Evolutionary conservation across 2,329 filamentous ascomycete genomes (phyloP), one percentile per base, ranked within the genome.

Genomic region (Aspergillus transmontanensis): DNA sequence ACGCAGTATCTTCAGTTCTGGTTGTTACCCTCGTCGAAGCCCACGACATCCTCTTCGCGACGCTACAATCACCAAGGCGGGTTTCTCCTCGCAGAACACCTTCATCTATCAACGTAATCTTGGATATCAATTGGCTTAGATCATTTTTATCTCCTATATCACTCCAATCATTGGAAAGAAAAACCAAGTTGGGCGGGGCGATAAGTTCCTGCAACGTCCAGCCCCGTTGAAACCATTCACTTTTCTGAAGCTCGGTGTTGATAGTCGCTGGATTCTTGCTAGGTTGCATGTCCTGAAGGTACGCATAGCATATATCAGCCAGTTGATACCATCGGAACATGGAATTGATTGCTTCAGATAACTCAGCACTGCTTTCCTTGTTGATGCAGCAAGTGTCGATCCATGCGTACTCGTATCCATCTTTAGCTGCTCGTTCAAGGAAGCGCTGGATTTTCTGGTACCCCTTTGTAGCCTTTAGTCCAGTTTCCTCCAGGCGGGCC

Each of bases 121-220:
- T 11, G 4, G n/a, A 46, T 48, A 48, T 26, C 45, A 48, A 11
- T 19, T 26, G n/a, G 21, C 26, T 53, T 28, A 12, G n/a, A 4
- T 34, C 50, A 53, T 11, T 19, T 12, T 41, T 41, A 41, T 41
- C 2, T 11, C 41, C 59, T 4, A 61, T 57, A 14, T 59, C 50
- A 19, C 23, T 48, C 63, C 63, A 63, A 16, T 60, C 45, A n/a
- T 36, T 6, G 14, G 53, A 54, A 43, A 64, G 67, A 53, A 74
- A 72, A 16, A 48, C 36, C 21, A 74, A 62, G 46, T 62, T 26
- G 12, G 43, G 43, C 3, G 71, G 72, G 6, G 71, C 72, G 14
- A 74, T 64, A 23, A 74, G 65, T 60, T 74, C 71, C 53, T 73
- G 72, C 12, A 74, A 60, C 6, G 72, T 74, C 71, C 69, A 73